Evolutionary conservation across 2,329 filamentous ascomycete genomes (phyloP).

Genomic region (Colletotrichum sp.): DNA sequence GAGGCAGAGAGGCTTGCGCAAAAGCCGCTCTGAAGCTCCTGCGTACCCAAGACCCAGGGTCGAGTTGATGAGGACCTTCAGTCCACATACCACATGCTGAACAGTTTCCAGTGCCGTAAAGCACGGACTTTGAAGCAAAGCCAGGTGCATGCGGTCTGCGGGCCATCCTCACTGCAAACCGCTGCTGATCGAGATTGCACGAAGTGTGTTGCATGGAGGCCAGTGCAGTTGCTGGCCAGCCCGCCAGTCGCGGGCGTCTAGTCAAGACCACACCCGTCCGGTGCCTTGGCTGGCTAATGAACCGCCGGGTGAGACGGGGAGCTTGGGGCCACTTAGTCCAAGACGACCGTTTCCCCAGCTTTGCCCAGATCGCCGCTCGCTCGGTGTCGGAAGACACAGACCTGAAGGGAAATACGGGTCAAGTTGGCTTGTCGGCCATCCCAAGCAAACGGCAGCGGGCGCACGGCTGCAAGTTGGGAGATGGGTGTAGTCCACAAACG

Average conservation of each 20-base stretch:
- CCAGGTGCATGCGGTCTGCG: background rate
- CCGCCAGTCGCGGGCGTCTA: background rate
- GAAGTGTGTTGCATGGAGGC: background rate
- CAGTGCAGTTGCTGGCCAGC: background rate
- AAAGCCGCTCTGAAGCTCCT: slow-evolving; percentile 1
- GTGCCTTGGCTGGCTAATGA: background rate
- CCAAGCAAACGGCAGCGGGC: background rate
- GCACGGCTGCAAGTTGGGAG: background rate
- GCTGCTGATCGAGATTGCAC: background rate
- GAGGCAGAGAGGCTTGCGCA: background rate
- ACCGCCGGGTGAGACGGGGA: background rate
- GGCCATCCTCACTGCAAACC: background rate
- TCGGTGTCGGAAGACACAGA: background rate
- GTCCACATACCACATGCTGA: slow-evolving; percentile 10
- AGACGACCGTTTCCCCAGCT: background rate
- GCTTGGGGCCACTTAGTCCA: background rate
- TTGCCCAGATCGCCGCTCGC: background rate
- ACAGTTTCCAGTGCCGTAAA: background rate
- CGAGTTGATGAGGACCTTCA: slow-evolving; percentile 6
- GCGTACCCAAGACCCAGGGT: background rate
- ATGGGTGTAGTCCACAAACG: background rate
- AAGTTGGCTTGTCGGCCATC: background rate
- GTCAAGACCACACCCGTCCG: background rate
- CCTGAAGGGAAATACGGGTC: background rate
- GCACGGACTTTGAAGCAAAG: background rate